Percentiles rank a stretch among this genome's conserved stretches.
Conservation (phyloP, 2,329 filamentous ascomycete species). For the Cadophora gregata region DNA sequence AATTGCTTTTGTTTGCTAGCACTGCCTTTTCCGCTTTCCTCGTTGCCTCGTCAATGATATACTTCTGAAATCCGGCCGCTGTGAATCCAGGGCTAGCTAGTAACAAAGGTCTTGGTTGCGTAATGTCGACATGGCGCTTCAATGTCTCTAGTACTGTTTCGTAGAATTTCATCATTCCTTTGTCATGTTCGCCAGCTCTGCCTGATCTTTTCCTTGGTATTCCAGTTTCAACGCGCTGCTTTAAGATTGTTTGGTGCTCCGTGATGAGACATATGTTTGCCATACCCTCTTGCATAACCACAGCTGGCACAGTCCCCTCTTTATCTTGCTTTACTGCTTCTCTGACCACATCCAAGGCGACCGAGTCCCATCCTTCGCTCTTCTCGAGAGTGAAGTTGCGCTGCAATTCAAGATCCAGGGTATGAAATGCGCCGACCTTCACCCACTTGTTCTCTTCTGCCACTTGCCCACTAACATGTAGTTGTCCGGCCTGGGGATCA, state of each 20-base stretch:
- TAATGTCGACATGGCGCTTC: conserved; percentile 78
- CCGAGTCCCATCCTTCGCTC: conserved; percentile 85
- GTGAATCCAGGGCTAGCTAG: conserved; percentile 91
- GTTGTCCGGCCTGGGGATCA: conserved; percentile 68
- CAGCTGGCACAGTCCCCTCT: conserved; percentile 82
- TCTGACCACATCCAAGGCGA: conserved; percentile 77
- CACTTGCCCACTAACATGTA: conserved; percentile 72
- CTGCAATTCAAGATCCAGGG: conserved; percentile 83
- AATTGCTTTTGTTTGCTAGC: conserved; percentile 64
- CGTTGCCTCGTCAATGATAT: conserved; percentile 68
- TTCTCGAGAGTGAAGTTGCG: conserved; percentile 90
- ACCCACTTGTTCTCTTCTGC: conserved; percentile 71
- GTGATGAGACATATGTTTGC: conserved; percentile 86
- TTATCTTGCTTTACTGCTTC: conserved; percentile 81
- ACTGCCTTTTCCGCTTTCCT: conserved; percentile 72
- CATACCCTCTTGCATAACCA: conserved; percentile 90
- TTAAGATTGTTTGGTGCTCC: conserved; percentile 77
- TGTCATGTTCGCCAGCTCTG: conserved; percentile 65
- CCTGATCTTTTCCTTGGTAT: conserved; percentile 72
- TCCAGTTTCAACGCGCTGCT: conserved; percentile 69
- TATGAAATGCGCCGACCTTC: conserved; percentile 71
- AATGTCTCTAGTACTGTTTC: conserved; percentile 77
- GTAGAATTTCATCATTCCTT: conserved; percentile 80
- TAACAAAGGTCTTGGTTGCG: conserved; percentile 72
- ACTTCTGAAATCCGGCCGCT: conserved; percentile 79